Evolutionary conservation across 768 basidiomycete genomes (phyloP).

Genomic region (Kwoniella dendrophila): DNA sequence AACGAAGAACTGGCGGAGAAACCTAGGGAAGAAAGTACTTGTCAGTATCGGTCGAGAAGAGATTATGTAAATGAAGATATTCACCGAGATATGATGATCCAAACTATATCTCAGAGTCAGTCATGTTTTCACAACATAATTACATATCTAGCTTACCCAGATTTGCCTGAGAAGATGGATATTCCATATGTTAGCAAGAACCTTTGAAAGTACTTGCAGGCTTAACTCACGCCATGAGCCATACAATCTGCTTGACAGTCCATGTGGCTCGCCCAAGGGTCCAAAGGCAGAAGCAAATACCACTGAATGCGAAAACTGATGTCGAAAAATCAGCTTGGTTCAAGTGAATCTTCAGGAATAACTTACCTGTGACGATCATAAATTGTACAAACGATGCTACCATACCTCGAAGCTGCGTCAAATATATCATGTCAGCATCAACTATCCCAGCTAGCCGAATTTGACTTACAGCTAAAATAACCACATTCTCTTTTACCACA

Average conservation of each 20-base stretch:
- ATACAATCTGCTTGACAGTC: slow-evolving; percentile 54
- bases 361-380: slow-evolving; percentile 49
- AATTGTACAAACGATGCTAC: slow-evolving; percentile 52
- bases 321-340: neutral
- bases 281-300: slow-evolving; percentile 53
- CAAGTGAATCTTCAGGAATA: neutral
- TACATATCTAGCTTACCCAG: slow-evolving; percentile 31
- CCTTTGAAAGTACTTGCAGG: too few species aligned
- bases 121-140: neutral
- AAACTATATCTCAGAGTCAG: slow-evolving; percentile 27
- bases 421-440: neutral
- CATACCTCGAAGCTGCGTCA: slow-evolving; percentile 53
- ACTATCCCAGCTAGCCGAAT: neutral
- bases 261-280: slow-evolving; percentile 54
- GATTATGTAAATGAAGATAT: too few species aligned
- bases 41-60: too few species aligned
- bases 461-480: slow-evolving; percentile 52
- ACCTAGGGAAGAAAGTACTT: too few species aligned
- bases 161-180: slow-evolving; percentile 38
- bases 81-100: slow-evolving; percentile 50
- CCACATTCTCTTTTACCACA: slow-evolving; percentile 53
- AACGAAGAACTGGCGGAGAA: slow-evolving; percentile 52
- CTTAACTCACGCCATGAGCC: slow-evolving; percentile 54
- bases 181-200: too few species aligned
- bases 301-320: slow-evolving; percentile 53